Evolutionary conservation across 495 filamentous ascomycete species (phyloP).

Genomic region (Cercophora scortea): DNA sequence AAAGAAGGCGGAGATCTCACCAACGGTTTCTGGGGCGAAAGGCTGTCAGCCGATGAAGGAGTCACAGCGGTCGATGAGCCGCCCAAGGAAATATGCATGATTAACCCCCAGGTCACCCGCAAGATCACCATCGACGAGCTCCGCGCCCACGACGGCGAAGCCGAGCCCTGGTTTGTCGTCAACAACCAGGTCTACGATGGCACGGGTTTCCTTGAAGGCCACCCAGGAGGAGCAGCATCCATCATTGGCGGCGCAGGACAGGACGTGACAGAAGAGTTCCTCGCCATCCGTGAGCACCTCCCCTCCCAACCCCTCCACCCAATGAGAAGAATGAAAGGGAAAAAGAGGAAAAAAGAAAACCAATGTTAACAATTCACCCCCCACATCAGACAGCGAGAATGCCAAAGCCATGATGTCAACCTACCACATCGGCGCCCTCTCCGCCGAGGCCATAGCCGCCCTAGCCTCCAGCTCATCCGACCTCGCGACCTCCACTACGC

Average conservation of each 20-base stretch:
- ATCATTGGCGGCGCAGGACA: slow-evolving; percentile 78
- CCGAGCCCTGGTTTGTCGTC: slow-evolving; percentile 84
- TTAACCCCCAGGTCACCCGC: slow-evolving; percentile 55
- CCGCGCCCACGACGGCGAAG: slow-evolving; percentile 54
- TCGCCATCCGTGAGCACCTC: slow-evolving; percentile 79
- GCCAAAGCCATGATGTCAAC: slow-evolving; percentile 86
- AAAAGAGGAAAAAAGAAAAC: too few species aligned
- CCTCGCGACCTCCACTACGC: slow-evolving; percentile 27
- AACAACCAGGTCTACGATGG: slow-evolving; percentile 92
- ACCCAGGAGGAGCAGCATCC: slow-evolving; percentile 85
- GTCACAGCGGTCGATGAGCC: slow-evolving; percentile 25
- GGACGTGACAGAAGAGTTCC: slow-evolving; percentile 88
- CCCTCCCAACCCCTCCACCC: neutral
- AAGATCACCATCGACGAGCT: slow-evolving; percentile 67
- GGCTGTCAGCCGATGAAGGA: slow-evolving; percentile 49
- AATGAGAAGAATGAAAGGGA: too few species aligned
- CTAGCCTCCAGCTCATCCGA: slow-evolving; percentile 10
- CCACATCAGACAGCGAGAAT: slow-evolving; percentile 67
- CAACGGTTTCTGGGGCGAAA: slow-evolving; percentile 87
- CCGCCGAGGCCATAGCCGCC: slow-evolving; percentile 43
- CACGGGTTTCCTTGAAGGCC: slow-evolving; percentile 70
- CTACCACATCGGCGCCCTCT: slow-evolving; percentile 78
- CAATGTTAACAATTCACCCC: neutral
- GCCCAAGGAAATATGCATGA: slow-evolving; percentile 71
- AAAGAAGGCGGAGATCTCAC: slow-evolving; percentile 72